phyloP scores from a whole-genome alignment of 495 filamentous ascomycete species.

The Penicillium canescens region DNA sequence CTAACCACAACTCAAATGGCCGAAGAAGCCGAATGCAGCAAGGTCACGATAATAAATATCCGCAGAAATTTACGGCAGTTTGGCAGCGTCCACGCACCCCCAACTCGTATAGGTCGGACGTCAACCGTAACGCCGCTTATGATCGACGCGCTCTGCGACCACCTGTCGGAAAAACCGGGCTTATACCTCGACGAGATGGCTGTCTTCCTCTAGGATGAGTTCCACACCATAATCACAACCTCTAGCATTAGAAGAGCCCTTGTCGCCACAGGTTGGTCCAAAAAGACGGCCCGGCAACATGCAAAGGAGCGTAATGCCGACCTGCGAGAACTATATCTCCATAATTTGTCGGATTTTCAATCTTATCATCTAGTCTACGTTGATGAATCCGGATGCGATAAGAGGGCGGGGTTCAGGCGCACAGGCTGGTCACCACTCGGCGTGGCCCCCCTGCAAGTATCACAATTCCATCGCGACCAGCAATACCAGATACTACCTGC shows the following conservation, averaged over 20 bases:
- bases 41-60: slow-evolving; percentile 15
- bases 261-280: slow-evolving; percentile 21
- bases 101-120: slow-evolving; percentile 17
- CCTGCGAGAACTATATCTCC: slow-evolving; percentile 6
- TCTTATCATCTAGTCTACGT: too few relatives aligned
- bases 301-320: slow-evolving; percentile 33
- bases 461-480: too few relatives aligned
- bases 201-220: slow-evolving; percentile 34
- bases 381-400: too few relatives aligned
- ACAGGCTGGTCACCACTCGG: too few relatives aligned
- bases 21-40: slow-evolving; percentile 6
- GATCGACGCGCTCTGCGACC: slow-evolving; percentile 27
- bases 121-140: slow-evolving; percentile 25
- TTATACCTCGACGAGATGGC: slow-evolving; percentile 34
- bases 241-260: slow-evolving; percentile 15
- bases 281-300: slow-evolving; percentile 30
- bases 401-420: too few relatives aligned
- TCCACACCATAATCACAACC: slow-evolving; percentile 11
- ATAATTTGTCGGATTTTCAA: too few relatives aligned
- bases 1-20: slow-evolving; percentile 1
- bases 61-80: slow-evolving; percentile 27
- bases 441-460: too few relatives aligned
- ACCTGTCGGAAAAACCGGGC: slow-evolving; percentile 33
- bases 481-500: too few relatives aligned
- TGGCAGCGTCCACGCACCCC: slow-evolving; percentile 22